Evolutionary conservation across 225 moss, liverwort and hornwort species (phyloP).

Genomic region (Bryoerythrophyllum caledonicum): DNA sequence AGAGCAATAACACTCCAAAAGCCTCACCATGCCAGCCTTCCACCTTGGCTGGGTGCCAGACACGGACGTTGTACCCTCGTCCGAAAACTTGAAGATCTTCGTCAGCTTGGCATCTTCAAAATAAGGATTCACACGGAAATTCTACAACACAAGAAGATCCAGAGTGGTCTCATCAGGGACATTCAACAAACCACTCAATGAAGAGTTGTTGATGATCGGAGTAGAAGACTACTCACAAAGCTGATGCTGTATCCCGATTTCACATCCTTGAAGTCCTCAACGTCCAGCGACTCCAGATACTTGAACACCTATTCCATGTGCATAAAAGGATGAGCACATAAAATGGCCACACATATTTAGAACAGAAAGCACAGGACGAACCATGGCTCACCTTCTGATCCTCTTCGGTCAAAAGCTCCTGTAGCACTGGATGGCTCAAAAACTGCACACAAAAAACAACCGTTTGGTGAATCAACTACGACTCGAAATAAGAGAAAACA

Average conservation of each 20-base stretch:
- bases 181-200: neutral
- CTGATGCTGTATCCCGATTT: constrained; percentile 97
- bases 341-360: neutral
- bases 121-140: constrained; percentile 82
- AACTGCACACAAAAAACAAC: constrained; percentile 63
- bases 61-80: constrained; percentile 94
- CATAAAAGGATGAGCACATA: neutral
- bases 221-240: constrained; percentile 64
- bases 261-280: constrained; percentile 99
- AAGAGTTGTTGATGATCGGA: neutral
- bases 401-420: constrained; percentile 88
- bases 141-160: constrained; percentile 36
- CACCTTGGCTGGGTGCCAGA: constrained; percentile 89
- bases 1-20: neutral
- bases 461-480: neutral
- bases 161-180: neutral
- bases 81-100: constrained; percentile 93
- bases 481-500: neutral
- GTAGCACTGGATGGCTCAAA: constrained; percentile 92
- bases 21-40: constrained; percentile 98
- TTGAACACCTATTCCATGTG: constrained; percentile 70
- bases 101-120: constrained; percentile 81
- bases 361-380: neutral
- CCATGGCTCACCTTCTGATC: constrained; percentile 77
- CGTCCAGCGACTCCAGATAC: constrained; percentile 86